A percentile compares a stretch with the other conserved stretches of the same genome.
These are phyloP conservation scores for Skeletonema costatum DNA, from an alignment of 108 stramenopile genomes.

Conservation along the genomic window DNA sequence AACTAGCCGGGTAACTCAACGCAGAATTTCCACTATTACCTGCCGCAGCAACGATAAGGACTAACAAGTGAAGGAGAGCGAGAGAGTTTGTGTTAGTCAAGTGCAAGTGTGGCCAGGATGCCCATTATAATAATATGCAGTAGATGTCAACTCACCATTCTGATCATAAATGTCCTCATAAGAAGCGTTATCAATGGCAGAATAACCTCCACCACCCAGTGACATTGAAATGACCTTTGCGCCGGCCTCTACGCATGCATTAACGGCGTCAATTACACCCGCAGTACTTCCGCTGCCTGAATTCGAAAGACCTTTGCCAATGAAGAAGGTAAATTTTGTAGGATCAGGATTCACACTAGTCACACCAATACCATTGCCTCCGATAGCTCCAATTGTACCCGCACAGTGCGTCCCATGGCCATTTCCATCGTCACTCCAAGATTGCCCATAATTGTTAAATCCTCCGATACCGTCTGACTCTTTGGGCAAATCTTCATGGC, in stretches of 20 bases:
- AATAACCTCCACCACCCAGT: constrained; percentile 30
- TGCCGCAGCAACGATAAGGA: constrained; percentile 62
- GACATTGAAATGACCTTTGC: constrained; percentile 57
- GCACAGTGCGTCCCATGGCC: constrained; percentile 52
- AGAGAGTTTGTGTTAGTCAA: no score
- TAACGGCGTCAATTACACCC: constrained; percentile 40
- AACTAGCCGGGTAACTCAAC: constrained; percentile 63
- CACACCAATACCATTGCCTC: no score
- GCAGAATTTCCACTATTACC: no score
- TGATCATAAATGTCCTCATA: constrained; percentile 29
- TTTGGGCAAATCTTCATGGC: constrained; percentile 51
- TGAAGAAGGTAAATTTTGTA: constrained; percentile 18
- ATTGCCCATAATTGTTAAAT: not conserved
- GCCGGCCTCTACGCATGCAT: constrained; percentile 46
- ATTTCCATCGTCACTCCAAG: no score
- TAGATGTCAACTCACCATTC: constrained; percentile 12
- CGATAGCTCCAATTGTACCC: constrained; percentile 2
- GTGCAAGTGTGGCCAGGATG: no score
- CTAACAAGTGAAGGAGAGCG: no score
- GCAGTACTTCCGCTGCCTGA: constrained; percentile 36
- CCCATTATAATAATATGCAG: no score
- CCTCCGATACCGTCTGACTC: constrained; percentile 13
- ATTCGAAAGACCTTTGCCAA: constrained; percentile 44
- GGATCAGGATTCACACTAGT: no score
- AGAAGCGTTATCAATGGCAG: not conserved